Evolutionary conservation across 495 filamentous ascomycete genomes (phyloP).

Genomic region (Amphirosellinia nigrospora): DNA sequence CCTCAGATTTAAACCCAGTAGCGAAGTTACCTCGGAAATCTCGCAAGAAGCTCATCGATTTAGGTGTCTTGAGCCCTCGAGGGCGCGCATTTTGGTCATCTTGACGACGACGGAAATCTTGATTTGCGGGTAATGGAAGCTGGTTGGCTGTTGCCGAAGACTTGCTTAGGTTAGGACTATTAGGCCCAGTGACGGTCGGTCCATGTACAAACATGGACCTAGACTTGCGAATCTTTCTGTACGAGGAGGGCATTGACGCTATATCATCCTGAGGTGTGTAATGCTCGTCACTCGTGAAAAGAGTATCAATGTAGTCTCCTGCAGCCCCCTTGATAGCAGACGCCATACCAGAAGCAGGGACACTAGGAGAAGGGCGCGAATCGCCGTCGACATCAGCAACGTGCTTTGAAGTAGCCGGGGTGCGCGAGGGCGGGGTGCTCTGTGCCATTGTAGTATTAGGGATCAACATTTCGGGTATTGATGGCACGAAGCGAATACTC

Average conservation of each 20-base stretch:
- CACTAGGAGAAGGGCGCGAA: slow-evolving; percentile 37
- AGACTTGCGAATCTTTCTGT: slow-evolving; percentile 73
- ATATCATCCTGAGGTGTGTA: slow-evolving; percentile 66
- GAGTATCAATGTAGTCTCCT: slow-evolving; percentile 45
- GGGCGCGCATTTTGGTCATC: slow-evolving; percentile 16
- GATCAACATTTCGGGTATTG: slow-evolving; percentile 19
- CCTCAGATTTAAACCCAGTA: slow-evolving; percentile 30
- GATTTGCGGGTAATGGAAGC: slow-evolving; percentile 16
- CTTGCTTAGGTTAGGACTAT: slow-evolving; percentile 27
- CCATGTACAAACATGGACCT: slow-evolving; percentile 72
- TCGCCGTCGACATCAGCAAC: slow-evolving; percentile 6
- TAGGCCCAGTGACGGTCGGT: slow-evolving; percentile 34
- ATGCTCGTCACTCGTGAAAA: slow-evolving; percentile 51
- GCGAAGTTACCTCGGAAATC: slow-evolving; percentile 38
- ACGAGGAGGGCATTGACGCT: slow-evolving; percentile 73
- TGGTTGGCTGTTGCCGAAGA: slow-evolving; percentile 42
- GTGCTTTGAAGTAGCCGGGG: background rate
- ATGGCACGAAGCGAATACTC: slow-evolving; percentile 63
- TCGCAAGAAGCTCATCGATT: slow-evolving; percentile 69
- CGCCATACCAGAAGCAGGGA: slow-evolving; percentile 42
- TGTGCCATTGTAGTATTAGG: background rate
- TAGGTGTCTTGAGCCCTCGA: slow-evolving; percentile 46
- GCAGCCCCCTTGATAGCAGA: slow-evolving; percentile 40
- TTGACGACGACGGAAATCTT: background rate
- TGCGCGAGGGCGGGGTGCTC: background rate